Conservation (phyloP, 306 rosid species). For the Canavalia ensiformis region DNA sequence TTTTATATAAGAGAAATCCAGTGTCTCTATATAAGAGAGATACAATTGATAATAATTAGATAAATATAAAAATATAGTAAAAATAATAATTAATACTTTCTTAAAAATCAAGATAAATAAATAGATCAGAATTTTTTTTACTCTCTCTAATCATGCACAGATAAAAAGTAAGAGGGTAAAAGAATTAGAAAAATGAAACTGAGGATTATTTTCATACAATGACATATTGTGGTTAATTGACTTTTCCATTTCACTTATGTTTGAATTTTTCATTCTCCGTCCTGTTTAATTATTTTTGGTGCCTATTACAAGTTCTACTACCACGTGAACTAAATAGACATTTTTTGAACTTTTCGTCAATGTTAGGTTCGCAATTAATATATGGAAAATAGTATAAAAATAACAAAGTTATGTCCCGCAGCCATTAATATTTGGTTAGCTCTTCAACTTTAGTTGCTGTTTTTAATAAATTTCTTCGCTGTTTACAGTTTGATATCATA, state of each 20-base stretch:
- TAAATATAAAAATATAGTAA: no score
- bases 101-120: no score
- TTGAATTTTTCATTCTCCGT: background rate
- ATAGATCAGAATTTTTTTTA: no score
- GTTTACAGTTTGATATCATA: background rate
- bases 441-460: background rate
- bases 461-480: background rate
- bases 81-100: no score
- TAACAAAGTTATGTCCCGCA: constrained; percentile 12
- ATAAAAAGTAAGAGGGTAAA: background rate
- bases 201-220: background rate
- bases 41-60: no score
- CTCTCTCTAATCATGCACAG: no score
- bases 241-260: background rate
- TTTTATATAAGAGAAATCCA: background rate
- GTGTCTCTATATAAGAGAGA: no score
- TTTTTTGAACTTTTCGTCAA: background rate
- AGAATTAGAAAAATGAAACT: background rate
- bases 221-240: background rate
- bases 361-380: constrained; percentile 31
- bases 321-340: background rate
- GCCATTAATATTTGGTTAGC: background rate
- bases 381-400: background rate
- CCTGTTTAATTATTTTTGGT: background rate
- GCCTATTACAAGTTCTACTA: background rate